Evolutionary conservation across 2,329 filamentous ascomycete species (phyloP), one percentile per base, ranked within the genome.

Genomic region (Sclerotinia trifoliorum): DNA sequence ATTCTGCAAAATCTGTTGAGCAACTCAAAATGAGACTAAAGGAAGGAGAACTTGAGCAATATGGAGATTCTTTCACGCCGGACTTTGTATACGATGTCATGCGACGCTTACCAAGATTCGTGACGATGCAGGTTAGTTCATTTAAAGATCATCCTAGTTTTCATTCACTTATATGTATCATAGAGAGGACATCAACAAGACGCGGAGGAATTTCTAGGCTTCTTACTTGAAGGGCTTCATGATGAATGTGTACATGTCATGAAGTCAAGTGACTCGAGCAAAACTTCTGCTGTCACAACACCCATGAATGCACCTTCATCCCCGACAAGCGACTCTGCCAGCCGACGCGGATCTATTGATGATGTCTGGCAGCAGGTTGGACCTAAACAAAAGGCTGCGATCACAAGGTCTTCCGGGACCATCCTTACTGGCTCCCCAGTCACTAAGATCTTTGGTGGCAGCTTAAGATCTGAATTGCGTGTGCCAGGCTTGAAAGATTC

Each of bases 61-160:
- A 93, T 77, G 95, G 95, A 55, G 93, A 97, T 67, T 86, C 94
- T 2, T 94, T 99, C 70, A 94, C 89, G 26, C 95, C 95, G 0
- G 93, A 97, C 76, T 97, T 96, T 78, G 92, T 99, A 26, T 99
- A 98, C 77, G 91, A 97, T 70, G 92, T 93, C 52, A 96, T 98
- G 76, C 88, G 91, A 75, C 88, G 91, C 74, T 84, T 97, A 68
- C 90, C 93, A 55, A 88, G 93, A 65, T 99, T 99, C 79, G 89
- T 92, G 32, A 92, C 90, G 76, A 97, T 99, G 93, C 89, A 91
- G 78, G 91, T 93, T 83, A 79, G 88, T 82, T 49, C 60, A n/a
- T n/a, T 10, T 52, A 73, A 55, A 72, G 58, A 26, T 62, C 32
- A 24, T 54, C 32, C 1, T 5, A 60, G 35, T 32, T n/a, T 1